phyloP scores from a whole-genome alignment of 169 alveolate genomes.

The Miamiensis avidus region DNA sequence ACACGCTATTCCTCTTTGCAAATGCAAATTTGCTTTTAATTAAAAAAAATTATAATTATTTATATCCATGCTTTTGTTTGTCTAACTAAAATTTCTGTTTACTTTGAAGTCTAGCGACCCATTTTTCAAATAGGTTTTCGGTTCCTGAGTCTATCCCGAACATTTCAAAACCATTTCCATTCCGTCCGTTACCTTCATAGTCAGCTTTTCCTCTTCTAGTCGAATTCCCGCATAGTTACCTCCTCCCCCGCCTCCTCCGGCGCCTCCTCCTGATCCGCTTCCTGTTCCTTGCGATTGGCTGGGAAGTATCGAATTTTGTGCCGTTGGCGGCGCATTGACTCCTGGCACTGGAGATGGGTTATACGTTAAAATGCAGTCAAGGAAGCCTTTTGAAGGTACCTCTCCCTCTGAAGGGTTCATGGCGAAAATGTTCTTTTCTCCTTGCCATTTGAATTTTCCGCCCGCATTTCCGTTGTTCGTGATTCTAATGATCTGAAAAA shows the following conservation, averaged over 20 bases:
- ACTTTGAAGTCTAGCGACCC: conserved; percentile 56
- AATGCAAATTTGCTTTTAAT: conserved; percentile 38
- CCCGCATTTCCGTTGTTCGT: conserved; percentile 84
- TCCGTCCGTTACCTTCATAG: conserved; percentile 67
- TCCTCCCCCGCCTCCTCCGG: not conserved
- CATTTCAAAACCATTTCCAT: conserved; percentile 49
- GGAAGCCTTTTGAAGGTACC: conserved; percentile 55
- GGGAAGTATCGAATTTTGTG: too few relatives aligned
- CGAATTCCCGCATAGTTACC: not conserved
- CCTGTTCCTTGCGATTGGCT: not conserved
- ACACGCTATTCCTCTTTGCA: conserved; percentile 47
- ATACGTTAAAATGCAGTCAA: conserved; percentile 52
- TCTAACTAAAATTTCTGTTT: not conserved
- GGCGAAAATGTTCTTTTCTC: conserved; percentile 39
- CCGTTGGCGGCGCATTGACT: not conserved
- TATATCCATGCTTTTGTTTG: not conserved
- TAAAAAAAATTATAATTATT: not conserved
- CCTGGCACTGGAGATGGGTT: conserved; percentile 44
- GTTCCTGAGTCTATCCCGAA: conserved; percentile 62
- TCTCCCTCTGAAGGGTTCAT: conserved; percentile 51
- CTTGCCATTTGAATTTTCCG: conserved; percentile 70
- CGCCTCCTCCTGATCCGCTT: not conserved
- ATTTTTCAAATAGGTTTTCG: conserved; percentile 55
- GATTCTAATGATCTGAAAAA: conserved; percentile 37
- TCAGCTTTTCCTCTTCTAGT: conserved; percentile 64